Evolutionary conservation across 2,329 filamentous ascomycete genomes (phyloP).

Genomic region (Calonectria crousiana): DNA sequence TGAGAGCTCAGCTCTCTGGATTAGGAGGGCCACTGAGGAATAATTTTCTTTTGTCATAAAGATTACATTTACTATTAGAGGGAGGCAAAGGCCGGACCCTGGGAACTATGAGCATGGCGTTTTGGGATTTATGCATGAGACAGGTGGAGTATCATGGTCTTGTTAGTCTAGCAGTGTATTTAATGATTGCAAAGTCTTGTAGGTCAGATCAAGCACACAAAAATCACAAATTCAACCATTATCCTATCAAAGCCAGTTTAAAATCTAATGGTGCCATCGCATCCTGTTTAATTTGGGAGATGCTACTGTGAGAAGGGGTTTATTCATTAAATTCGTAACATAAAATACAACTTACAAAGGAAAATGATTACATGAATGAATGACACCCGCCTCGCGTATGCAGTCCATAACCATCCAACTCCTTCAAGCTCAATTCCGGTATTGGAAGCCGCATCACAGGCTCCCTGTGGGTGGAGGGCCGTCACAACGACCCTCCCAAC

Average conservation of each 20-base stretch:
- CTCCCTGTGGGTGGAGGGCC: slow-evolving; percentile 33
- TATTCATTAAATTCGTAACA: not conserved
- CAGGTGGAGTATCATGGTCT: slow-evolving; percentile 32
- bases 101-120: slow-evolving; percentile 37
- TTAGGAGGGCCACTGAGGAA: slow-evolving; percentile 78
- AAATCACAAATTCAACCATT: slow-evolving; percentile 1
- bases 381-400: not conserved
- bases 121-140: slow-evolving; percentile 38
- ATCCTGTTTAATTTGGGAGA: not conserved
- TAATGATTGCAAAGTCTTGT: slow-evolving; percentile 28
- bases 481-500: slow-evolving; percentile 38
- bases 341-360: not conserved
- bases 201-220: slow-evolving; percentile 19
- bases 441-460: not conserved
- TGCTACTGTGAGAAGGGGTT: not conserved
- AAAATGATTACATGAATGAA: not conserved
- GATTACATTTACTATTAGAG: slow-evolving; percentile 22
- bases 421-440: not conserved
- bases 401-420: not conserved
- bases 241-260: not conserved
- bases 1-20: slow-evolving; percentile 80
- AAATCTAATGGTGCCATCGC: not conserved
- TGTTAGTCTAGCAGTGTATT: slow-evolving; percentile 28
- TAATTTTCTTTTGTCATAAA: not conserved
- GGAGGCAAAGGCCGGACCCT: slow-evolving; percentile 8